Evolutionary conservation across 2,329 filamentous ascomycete genomes (phyloP).

Genomic region (Ophiostoma quercus): DNA sequence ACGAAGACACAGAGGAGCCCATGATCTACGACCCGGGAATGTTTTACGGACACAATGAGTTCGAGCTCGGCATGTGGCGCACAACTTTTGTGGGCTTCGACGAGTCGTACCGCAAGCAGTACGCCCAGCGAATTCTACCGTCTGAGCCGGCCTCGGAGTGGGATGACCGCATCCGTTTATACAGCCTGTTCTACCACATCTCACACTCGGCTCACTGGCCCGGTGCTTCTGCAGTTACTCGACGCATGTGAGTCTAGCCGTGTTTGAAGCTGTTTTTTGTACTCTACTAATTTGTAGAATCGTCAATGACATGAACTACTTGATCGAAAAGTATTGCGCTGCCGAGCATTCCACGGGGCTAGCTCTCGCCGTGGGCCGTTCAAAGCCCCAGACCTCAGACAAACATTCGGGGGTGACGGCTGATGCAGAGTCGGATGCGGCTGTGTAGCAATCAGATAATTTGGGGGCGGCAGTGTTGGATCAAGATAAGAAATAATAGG

Average conservation of each 20-base stretch:
- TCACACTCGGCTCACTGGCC: conserved; percentile 1
- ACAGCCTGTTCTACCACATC: neutral
- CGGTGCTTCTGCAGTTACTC: neutral
- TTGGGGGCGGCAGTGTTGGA: too few relatives aligned
- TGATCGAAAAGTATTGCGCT: neutral
- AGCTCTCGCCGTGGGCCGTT: too few relatives aligned
- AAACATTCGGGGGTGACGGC: too few relatives aligned
- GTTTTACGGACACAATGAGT: neutral
- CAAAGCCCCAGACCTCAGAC: too few relatives aligned
- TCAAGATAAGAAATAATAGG: too few relatives aligned
- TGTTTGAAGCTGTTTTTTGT: too few relatives aligned
- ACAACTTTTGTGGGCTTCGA: neutral
- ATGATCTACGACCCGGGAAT: neutral
- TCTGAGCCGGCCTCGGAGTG: neutral
- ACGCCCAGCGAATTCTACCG: neutral
- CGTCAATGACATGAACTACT: neutral
- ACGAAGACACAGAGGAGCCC: neutral
- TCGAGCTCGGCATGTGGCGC: conserved; percentile 5
- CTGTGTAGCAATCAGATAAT: too few relatives aligned
- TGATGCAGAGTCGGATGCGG: too few relatives aligned
- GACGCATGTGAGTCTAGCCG: too few relatives aligned
- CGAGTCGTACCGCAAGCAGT: neutral
- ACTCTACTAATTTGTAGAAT: neutral
- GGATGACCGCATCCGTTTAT: conserved; percentile 3
- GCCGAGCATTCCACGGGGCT: neutral